These are phyloP conservation scores for Neurospora terricola DNA, from an alignment of 495 filamentous ascomycete genomes.

Conservation along the genomic window DNA sequence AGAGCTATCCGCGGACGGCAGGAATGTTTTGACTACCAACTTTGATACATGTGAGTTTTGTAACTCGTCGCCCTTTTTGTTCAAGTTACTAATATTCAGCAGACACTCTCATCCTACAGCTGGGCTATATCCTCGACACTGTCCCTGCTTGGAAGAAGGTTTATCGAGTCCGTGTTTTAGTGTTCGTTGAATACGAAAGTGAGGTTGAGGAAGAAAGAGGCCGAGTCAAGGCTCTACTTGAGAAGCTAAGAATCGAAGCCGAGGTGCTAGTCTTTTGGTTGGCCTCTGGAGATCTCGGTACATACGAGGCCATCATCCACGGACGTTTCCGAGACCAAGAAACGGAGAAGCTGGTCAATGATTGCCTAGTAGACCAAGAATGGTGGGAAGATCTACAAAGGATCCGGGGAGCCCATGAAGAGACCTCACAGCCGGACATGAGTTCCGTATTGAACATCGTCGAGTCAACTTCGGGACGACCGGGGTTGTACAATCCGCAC, in stretches of 20 bases:
- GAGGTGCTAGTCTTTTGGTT: conserved; percentile 75
- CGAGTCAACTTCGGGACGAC: conserved; percentile 24
- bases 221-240: conserved; percentile 63
- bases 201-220: conserved; percentile 72
- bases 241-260: conserved; percentile 73
- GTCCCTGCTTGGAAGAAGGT: conserved; percentile 74
- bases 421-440: conserved; percentile 26
- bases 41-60: conserved; percentile 62
- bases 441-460: conserved; percentile 22
- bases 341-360: conserved; percentile 42
- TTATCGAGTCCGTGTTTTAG: conserved; percentile 64
- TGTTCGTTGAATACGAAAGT: conserved; percentile 83
- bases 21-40: conserved; percentile 75
- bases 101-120: conserved; percentile 76
- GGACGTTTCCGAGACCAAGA: conserved; percentile 39
- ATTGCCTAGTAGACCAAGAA: conserved; percentile 54
- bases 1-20: conserved; percentile 53
- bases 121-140: conserved; percentile 75
- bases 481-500: conserved; percentile 20
- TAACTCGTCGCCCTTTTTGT: too few relatives aligned
- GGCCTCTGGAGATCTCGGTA: conserved; percentile 58
- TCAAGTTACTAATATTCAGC: neutral
- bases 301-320: conserved; percentile 73
- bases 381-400: conserved; percentile 77
- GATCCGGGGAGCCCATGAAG: conserved; percentile 47